Evolutionary conservation across 176 grass and related monocot genomes (phyloP), one percentile per base, ranked within the genome.

Genomic region (Eleusine indica): DNA sequence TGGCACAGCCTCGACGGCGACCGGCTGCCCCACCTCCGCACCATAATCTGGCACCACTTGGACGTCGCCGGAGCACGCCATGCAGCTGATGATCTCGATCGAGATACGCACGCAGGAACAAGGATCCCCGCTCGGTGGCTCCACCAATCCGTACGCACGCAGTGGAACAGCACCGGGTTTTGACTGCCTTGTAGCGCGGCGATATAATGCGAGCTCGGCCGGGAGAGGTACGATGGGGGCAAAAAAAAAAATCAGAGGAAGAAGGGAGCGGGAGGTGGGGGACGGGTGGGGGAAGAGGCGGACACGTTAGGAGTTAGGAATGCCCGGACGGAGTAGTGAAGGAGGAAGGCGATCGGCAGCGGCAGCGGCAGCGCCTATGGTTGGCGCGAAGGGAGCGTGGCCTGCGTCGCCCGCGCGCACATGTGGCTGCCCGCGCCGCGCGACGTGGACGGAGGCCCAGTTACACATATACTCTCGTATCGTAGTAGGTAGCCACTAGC

Each of bases 301-400:
- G 84, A 87, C 84, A 87, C 84, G 88, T 90, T 83, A 78, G 11
- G 83, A 57, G 70, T 68, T 67, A 58, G 71, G 77, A 71, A 14
- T 35, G 42, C 9, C 7, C 6, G 37, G 41, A 6, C 11, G 28
- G 38, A 2, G 16, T 3, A 56, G 22, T n/a, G 21, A 29, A 14
- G 17, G 38, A 18, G 14, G 22, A 25, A 46, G 79, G 30, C 64
- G 86, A 57, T 43, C 63, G 40, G 25, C 8, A n/a, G 25, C 25
- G 25, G 25, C 25, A 19, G 18, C 0, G 44, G 32, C 32, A 35
- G 32, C 2, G 39, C 67, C 73, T 89, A 90, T 83, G 88, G 88
- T 87, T 80, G 74, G 68, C n/a, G 80, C 69, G 84, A 79, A 35
- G 70, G 85, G 80, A 90, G 89, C 89, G 89, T 90, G 84, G 84